These are phyloP conservation scores for Acacia melanoxylon DNA, from an alignment of 306 rosid genomes.

Conservation along the genomic window DNA sequence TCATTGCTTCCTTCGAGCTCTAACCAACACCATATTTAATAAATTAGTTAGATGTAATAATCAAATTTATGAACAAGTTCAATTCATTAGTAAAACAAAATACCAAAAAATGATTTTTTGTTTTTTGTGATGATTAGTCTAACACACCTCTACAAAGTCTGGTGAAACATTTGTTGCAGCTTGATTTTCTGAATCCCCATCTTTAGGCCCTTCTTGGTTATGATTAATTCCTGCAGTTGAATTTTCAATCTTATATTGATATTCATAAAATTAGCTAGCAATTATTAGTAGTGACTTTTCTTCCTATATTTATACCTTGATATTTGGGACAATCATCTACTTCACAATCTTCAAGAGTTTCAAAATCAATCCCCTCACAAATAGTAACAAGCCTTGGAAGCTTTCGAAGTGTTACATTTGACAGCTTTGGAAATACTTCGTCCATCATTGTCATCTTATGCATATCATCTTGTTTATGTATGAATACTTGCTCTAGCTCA, in stretches of 20 bases:
- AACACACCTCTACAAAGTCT: not conserved
- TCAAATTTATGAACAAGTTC: too few species aligned
- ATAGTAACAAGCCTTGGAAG: not conserved
- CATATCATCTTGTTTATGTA: not conserved
- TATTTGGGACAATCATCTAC: not conserved
- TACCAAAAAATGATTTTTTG: too few species aligned
- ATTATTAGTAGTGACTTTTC: not conserved
- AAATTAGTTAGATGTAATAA: too few species aligned
- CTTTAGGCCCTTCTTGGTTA: not conserved
- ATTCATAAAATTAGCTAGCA: not conserved
- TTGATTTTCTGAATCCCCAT: not conserved
- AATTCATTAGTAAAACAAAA: too few species aligned
- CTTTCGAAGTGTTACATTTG: rapidly evolving
- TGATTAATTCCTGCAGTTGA: not conserved
- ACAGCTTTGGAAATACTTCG: not conserved
- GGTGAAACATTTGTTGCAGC: not conserved
- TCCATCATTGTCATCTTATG: not conserved
- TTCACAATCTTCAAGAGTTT: rapidly evolving
- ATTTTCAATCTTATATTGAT: not conserved
- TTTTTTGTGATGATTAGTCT: too few species aligned
- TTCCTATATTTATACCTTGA: not conserved
- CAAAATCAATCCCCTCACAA: not conserved
- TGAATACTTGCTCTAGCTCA: not conserved
- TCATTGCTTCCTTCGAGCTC: too few species aligned
- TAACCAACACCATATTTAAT: too few species aligned